A percentile compares a stretch with the other conserved stretches of the same genome.
Evolutionary conservation across 129 eudicot species (phyloP).

Genomic region (Arctium minus): DNA sequence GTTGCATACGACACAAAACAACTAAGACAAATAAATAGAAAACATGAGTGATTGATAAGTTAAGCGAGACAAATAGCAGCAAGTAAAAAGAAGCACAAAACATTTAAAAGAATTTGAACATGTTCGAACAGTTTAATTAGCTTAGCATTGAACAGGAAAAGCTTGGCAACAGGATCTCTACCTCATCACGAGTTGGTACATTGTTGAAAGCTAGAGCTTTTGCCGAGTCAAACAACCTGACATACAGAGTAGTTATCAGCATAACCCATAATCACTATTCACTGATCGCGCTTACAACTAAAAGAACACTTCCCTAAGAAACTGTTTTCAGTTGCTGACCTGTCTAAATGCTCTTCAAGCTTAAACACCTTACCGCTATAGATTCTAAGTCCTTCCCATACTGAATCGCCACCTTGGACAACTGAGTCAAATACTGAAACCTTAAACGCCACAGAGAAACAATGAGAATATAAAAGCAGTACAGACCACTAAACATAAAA

Average conservation of each 20-base stretch:
- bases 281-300: not conserved
- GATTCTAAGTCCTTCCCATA: constrained; percentile 96
- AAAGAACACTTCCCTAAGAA: not conserved
- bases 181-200: constrained; percentile 86
- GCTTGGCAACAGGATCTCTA: constrained; percentile 8
- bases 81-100: not conserved
- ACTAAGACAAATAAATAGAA: not conserved
- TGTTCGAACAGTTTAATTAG: not conserved
- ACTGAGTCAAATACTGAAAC: constrained; percentile 96
- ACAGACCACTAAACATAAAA: not conserved
- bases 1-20: not conserved
- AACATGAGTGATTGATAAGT: not conserved
- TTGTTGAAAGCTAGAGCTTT: constrained; percentile 89
- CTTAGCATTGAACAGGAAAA: not conserved
- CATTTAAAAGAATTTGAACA: not conserved
- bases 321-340: constrained; percentile 41
- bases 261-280: not conserved
- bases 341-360: constrained; percentile 97
- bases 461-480: constrained; percentile 2
- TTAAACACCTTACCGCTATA: constrained; percentile 78
- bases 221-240: constrained; percentile 92
- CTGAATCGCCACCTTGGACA: constrained; percentile 99
- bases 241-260: not conserved
- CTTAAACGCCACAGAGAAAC: constrained; percentile 34
- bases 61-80: not conserved